A percentile compares a stretch with the other conserved stretches of the same genome.
Conservation (phyloP, 2,329 filamentous ascomycete genomes). For the Didymella sp. region DNA sequence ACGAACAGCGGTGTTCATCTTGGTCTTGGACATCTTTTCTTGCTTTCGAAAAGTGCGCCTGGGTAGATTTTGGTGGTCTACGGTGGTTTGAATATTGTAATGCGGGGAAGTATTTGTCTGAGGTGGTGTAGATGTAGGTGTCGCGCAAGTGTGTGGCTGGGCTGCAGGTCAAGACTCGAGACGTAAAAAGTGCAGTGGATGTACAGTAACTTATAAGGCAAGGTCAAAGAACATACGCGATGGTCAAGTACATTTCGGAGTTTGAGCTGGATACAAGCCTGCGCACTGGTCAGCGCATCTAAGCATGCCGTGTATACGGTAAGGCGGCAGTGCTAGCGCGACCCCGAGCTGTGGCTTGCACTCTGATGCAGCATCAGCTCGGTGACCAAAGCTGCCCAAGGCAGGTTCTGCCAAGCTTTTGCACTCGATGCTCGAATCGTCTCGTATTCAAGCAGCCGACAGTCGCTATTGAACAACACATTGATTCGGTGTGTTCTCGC, state of each 20-base stretch:
- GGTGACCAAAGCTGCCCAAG: conserved; percentile 7
- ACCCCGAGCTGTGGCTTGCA: conserved; percentile 18
- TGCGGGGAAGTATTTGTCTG: neutral
- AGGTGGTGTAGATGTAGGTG: conserved; percentile 8
- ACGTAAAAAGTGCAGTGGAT: neutral
- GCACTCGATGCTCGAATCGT: neutral
- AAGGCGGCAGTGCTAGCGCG: conserved; percentile 24
- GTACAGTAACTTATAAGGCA: neutral
- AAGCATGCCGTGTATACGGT: conserved; percentile 24
- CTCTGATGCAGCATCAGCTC: conserved; percentile 14
- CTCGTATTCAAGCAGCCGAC: neutral
- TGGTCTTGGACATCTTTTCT: neutral
- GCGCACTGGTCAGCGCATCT: conserved; percentile 6
- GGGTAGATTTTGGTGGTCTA: neutral
- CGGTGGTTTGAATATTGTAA: neutral
- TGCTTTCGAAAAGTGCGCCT: neutral
- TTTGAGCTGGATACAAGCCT: conserved; percentile 13
- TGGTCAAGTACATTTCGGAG: neutral
- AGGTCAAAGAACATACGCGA: neutral
- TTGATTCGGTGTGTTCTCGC: neutral
- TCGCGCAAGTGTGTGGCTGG: conserved; percentile 20
- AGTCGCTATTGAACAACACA: neutral
- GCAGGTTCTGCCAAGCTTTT: neutral
- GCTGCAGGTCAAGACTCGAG: conserved; percentile 2
- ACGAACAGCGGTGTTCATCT: neutral